These are phyloP conservation scores for Populus simonii DNA, from an alignment of 345 rosid species.

Conservation along the genomic window DNA sequence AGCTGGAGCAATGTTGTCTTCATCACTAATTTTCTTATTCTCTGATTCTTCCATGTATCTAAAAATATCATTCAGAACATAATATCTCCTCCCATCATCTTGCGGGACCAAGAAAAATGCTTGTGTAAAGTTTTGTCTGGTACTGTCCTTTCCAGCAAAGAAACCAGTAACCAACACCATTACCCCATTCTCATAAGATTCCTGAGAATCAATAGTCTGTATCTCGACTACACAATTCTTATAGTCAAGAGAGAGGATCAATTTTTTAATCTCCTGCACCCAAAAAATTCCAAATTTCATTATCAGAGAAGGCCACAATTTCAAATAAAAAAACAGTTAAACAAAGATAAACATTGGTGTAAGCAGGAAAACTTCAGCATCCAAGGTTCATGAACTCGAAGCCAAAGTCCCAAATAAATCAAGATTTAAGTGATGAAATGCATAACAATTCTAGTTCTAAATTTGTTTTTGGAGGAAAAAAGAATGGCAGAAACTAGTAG, in stretches of 20 bases:
- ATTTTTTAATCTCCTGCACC: slow-evolving; percentile 59
- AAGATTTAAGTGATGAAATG: background rate
- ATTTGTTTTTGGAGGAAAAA: background rate
- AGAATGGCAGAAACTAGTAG: background rate
- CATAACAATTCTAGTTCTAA: background rate
- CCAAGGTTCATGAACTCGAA: background rate
- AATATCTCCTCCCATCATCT: slow-evolving; percentile 38
- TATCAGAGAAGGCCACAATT: background rate
- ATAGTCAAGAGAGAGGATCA: slow-evolving; percentile 54
- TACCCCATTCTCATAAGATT: slow-evolving; percentile 47
- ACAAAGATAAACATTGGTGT: background rate
- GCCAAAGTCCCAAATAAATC: background rate
- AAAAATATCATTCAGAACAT: slow-evolving; percentile 68
- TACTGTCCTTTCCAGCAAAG: slow-evolving; percentile 44
- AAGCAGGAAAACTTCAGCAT: background rate
- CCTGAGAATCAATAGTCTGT: slow-evolving; percentile 56
- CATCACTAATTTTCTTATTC: slow-evolving; percentile 19
- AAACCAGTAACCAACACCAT: slow-evolving; percentile 63
- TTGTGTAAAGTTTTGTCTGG: slow-evolving; percentile 47
- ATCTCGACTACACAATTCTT: slow-evolving; percentile 49
- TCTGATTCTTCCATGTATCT: slow-evolving; percentile 43
- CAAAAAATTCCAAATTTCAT: background rate
- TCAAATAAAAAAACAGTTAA: background rate
- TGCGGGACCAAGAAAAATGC: slow-evolving; percentile 68
- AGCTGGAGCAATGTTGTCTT: slow-evolving; percentile 22